phyloP scores from a whole-genome alignment of 768 basidiomycete genomes.

The Termitomyces sp. region DNA sequence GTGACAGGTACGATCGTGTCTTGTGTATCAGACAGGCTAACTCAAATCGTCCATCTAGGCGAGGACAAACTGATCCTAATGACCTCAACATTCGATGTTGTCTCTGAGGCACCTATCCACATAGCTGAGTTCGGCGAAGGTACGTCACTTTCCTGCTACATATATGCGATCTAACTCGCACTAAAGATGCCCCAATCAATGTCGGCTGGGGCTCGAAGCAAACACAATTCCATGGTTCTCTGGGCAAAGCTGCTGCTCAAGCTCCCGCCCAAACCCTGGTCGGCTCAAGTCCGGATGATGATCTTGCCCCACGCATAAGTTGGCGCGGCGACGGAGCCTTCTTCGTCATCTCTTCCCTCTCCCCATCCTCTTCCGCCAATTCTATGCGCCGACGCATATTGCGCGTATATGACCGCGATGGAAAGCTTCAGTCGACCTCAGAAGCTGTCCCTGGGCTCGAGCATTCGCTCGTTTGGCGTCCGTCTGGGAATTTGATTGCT shows the following conservation, averaged over 20 bases:
- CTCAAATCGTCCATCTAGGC: constrained; percentile 28
- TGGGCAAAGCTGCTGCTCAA: constrained; percentile 81
- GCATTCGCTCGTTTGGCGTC: constrained; percentile 76
- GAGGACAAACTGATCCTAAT: constrained; percentile 82
- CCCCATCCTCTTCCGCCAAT: constrained; percentile 26
- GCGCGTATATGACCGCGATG: constrained; percentile 73
- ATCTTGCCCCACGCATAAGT: constrained; percentile 64
- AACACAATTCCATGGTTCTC: constrained; percentile 96
- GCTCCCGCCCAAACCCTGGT: constrained; percentile 34
- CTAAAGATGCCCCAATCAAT: constrained; percentile 80
- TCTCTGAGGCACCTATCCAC: constrained; percentile 73
- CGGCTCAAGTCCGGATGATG: constrained; percentile 66
- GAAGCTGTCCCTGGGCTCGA: constrained; percentile 83
- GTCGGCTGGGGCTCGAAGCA: constrained; percentile 98
- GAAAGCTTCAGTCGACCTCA: constrained; percentile 74
- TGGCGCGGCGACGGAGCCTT: constrained; percentile 94
- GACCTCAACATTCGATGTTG: constrained; percentile 83
- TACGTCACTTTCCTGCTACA: constrained; percentile 16
- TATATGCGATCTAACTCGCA: background rate
- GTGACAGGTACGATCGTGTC: constrained; percentile 55
- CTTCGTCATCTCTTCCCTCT: constrained; percentile 80
- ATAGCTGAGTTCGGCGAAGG: constrained; percentile 84
- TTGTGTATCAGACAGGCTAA: background rate
- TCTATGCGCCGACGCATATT: constrained; percentile 47
- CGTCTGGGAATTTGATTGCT: constrained; percentile 83